These are phyloP conservation scores for Solanum commersonii DNA, from an alignment of 257 asterid genomes.

Conservation along the genomic window DNA sequence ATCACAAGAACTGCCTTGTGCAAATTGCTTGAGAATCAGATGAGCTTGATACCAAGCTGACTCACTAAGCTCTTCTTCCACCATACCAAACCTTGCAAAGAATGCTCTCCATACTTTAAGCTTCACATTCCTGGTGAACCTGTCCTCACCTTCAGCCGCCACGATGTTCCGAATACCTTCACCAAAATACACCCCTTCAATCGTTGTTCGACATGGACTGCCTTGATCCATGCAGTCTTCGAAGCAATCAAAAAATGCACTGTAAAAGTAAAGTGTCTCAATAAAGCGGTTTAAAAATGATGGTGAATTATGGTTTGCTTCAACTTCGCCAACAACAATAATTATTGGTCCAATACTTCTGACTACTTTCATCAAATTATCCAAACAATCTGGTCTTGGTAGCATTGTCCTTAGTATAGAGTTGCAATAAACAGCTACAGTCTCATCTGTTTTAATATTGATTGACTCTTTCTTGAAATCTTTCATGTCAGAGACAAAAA, in stretches of 20 bases:
- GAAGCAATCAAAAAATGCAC: conserved; percentile 48
- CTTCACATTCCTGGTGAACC: conserved; percentile 42
- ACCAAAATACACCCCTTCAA: conserved; percentile 39
- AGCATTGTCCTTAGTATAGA: conserved; percentile 45
- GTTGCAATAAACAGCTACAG: conserved; percentile 33
- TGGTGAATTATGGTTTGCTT: conserved; percentile 62
- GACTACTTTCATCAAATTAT: conserved; percentile 29
- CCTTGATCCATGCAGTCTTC: conserved; percentile 46
- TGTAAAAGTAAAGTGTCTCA: conserved; percentile 39
- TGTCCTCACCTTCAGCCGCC: conserved; percentile 35
- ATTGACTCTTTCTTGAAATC: conserved; percentile 23
- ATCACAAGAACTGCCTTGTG: conserved; percentile 23
- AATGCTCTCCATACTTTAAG: conserved; percentile 65
- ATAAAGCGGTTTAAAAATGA: conserved; percentile 45
- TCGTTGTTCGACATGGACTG: conserved; percentile 16
- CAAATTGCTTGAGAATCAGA: conserved; percentile 26
- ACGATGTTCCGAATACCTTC: conserved; percentile 49
- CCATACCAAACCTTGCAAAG: conserved; percentile 36
- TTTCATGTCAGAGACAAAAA: conserved; percentile 33
- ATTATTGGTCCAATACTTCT: conserved; percentile 31
- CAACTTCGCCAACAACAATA: conserved; percentile 54
- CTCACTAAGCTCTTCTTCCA: conserved; percentile 35
- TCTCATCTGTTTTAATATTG: conserved; percentile 23
- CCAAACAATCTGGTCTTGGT: conserved; percentile 24
- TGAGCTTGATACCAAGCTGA: conserved; percentile 39